Percentiles rank a stretch among this genome's conserved stretches.
Conservation (phyloP, 345 rosid species). For the Eucalyptus brandiana region DNA sequence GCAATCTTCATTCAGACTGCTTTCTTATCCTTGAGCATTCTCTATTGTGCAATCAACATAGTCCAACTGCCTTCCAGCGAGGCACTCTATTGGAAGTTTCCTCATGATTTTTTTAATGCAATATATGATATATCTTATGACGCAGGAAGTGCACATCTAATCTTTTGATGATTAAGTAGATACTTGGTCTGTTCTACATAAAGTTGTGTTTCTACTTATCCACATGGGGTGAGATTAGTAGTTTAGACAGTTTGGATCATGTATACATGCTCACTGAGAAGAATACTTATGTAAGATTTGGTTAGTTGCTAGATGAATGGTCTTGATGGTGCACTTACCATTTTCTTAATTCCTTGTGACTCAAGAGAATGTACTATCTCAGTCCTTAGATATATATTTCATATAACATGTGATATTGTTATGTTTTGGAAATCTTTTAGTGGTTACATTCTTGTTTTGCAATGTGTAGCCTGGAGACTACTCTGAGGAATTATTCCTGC, state of each 20-base stretch:
- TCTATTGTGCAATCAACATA: neutral
- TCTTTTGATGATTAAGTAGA: neutral
- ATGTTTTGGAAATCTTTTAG: neutral
- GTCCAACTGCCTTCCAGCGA: neutral
- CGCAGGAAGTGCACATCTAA: neutral
- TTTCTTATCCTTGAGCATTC: neutral
- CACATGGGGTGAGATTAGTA: neutral
- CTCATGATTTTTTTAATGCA: neutral
- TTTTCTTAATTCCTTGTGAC: neutral
- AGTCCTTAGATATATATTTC: neutral
- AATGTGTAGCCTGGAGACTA: constrained; percentile 78
- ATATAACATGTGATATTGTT: neutral
- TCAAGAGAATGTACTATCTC: neutral
- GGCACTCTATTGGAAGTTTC: neutral
- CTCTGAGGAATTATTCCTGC: constrained; percentile 93
- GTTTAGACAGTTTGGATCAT: neutral
- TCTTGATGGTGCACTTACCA: neutral
- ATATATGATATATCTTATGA: neutral
- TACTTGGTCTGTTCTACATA: neutral
- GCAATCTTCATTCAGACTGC: neutral
- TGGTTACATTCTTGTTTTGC: neutral
- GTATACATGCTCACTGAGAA: neutral
- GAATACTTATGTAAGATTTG: neutral
- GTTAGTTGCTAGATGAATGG: neutral
- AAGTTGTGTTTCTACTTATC: neutral